Evolutionary conservation across 345 rosid species (phyloP), one percentile per base, ranked within the genome.

Genomic region (Diplotaxis tenuifolia): DNA sequence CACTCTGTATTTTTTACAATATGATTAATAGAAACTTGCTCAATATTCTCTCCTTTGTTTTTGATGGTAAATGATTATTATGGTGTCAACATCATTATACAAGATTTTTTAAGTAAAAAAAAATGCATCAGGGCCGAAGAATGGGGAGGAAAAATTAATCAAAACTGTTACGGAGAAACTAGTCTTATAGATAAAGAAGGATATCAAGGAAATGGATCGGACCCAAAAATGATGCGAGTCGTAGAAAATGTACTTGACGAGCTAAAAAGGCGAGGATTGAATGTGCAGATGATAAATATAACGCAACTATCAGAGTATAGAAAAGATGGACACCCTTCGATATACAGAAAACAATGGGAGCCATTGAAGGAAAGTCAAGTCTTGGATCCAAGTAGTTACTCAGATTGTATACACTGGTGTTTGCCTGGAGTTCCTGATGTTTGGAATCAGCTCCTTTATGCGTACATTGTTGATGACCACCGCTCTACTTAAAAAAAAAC

Each of bases 341-440:
- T 84, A 2, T 80, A 90, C 59, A 78, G 91, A 70, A 88, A 80
- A 70, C 96, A 86, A 61, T 93, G 96, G 94, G 89, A 85, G 16
- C 73, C 88, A 2, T 29, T 84, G 47, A 85, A 82, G 0, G 80
- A 86, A 68, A 73, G 81, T 7, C 85, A 89, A 65, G 19, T 65
- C 36, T 36, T 80, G 6, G 80, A 89, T 67, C 96, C 97, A 14
- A 80, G 62, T 20, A 84, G 85, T 42, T 87, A 86, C 49, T 85
- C 98, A 9, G 97, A 93, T 75, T 93, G 98, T 65, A 86, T 82
- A 69, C 98, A 93, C 58, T 91, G 98, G 98, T 90, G 91, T 68
- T 90, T 93, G 21, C 98, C 98, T 23, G 98, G 98, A 25, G 90
- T 88, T 6, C 93, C 96, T 21, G 98, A 94, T 79, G 91, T 87